Evolutionary conservation across 1,284 basidiomycete species (phyloP), one percentile per base, ranked within the genome.

Genomic region (Ustilago shanxiensis): DNA sequence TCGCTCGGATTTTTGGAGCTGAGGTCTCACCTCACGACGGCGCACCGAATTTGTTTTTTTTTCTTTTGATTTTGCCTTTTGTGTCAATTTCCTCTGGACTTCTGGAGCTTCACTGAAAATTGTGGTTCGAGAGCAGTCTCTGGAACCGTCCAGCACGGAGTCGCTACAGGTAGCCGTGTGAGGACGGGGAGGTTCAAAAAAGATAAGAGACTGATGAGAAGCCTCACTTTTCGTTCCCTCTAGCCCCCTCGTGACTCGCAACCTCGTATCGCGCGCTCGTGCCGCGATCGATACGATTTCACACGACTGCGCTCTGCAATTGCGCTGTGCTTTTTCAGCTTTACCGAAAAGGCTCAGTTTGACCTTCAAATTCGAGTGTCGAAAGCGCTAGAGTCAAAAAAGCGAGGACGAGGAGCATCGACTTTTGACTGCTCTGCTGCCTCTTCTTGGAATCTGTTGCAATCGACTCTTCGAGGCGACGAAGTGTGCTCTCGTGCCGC

Each of bases 31-130:
- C n/a, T n/a, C 22, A 20, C 35, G 35, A 22, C 20, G 31, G 47
- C 18, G 66, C 60, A 69, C 61, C 45, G 61, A 63, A 69, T 69
- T 68, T 44, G 4, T 55, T 35, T 28, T 44, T 53, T 37, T 52
- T 29, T 22, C 24, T 3, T n/a, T n/a, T n/a, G n/a, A n/a, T n/a
- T n/a, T n/a, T n/a, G n/a, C n/a, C n/a, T n/a, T n/a, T n/a, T n/a
- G n/a, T n/a, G n/a, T n/a, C 33, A 56, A n/a, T 56, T 44, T 16
- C 26, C 13, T 55, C 10, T 24, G 22, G 2, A 16, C 37, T 39
- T 45, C 37, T 29, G 28, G 26, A 7, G 29, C 8, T 10, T 24
- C 20, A 20, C n/a, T n/a, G 39, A 55, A 37, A 28, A 37, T 20
- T 29, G 26, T 39, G 49, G 14, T 29, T n/a, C 29, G 33, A 59